A percentile compares a stretch with the other conserved stretches of the same genome.
Conservation (phyloP, 148 eudicot genomes). For the Arctostaphylos glauca region DNA sequence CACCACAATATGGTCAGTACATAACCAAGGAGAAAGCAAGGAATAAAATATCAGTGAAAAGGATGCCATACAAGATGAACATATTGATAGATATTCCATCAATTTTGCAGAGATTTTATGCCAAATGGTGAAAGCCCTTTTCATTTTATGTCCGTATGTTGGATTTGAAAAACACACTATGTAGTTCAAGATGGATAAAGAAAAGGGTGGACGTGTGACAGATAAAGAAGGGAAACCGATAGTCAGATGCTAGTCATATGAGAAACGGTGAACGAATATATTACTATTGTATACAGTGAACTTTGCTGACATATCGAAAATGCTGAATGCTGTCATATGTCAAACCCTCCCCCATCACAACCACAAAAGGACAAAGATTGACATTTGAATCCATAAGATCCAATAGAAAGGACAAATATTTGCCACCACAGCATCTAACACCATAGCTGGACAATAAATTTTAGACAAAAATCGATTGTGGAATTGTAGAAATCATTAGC, state of each 20-base stretch:
- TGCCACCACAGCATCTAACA: not conserved
- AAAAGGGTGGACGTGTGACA: not conserved
- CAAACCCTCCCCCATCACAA: not conserved
- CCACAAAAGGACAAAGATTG: slow-evolving; percentile 3
- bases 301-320: not conserved
- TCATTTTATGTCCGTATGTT: not conserved
- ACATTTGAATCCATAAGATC: not conserved
- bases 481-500: no score
- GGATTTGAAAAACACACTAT: not conserved
- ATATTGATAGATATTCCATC: not conserved
- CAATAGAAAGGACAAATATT: not conserved
- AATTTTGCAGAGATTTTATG: not conserved
- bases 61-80: not conserved
- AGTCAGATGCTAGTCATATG: not conserved
- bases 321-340: not conserved
- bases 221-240: not conserved
- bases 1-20: not conserved
- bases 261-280: not conserved
- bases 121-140: not conserved
- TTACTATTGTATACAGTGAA: not conserved
- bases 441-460: not conserved
- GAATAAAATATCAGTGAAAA: not conserved
- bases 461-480: not conserved
- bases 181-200: not conserved
- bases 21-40: not conserved